A percentile compares a stretch with the other conserved stretches of the same genome.
phyloP scores from a whole-genome alignment of 1,284 basidiomycete genomes.

The Cryptococcus sp. region DNA sequence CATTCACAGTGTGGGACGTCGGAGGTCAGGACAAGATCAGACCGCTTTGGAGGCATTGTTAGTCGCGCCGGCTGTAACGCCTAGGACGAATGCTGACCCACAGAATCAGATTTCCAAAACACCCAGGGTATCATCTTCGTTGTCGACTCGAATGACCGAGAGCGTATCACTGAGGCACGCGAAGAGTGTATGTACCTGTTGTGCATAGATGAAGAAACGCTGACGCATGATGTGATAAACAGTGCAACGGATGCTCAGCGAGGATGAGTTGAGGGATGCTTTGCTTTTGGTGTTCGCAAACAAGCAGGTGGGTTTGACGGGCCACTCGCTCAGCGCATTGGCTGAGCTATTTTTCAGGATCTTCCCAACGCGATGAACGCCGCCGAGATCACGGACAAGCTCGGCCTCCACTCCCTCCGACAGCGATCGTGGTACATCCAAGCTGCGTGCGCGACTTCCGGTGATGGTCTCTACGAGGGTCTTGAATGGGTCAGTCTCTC shows the following conservation, averaged over 20 bases:
- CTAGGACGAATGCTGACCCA: too few relatives aligned
- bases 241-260: slow-evolving; percentile 98
- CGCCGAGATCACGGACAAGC: slow-evolving; percentile 99
- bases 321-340: not conserved
- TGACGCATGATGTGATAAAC: not conserved
- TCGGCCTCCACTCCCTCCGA: slow-evolving; percentile 94
- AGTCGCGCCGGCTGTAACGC: slow-evolving; percentile 41
- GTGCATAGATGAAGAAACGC: not conserved
- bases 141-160: slow-evolving; percentile 99
- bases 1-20: slow-evolving; percentile 88
- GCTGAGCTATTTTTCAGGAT: slow-evolving; percentile 59
- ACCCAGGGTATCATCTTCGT: slow-evolving; percentile 99
- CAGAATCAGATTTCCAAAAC: slow-evolving; percentile 92
- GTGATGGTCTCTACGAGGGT: slow-evolving; percentile 99
- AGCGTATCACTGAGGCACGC: slow-evolving; percentile 98
- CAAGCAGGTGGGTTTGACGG: slow-evolving; percentile 67
- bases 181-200: slow-evolving; percentile 68
- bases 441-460: slow-evolving; percentile 98
- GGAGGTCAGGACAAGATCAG: slow-evolving; percentile 86
- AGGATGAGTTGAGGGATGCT: slow-evolving; percentile 98
- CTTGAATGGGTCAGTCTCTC: slow-evolving; percentile 72
- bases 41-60: slow-evolving; percentile 98
- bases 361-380: slow-evolving; percentile 99
- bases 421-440: slow-evolving; percentile 99
- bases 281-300: slow-evolving; percentile 98